Conservation (phyloP, 768 basidiomycete species). For the Nevesoporus exiguus region DNA sequence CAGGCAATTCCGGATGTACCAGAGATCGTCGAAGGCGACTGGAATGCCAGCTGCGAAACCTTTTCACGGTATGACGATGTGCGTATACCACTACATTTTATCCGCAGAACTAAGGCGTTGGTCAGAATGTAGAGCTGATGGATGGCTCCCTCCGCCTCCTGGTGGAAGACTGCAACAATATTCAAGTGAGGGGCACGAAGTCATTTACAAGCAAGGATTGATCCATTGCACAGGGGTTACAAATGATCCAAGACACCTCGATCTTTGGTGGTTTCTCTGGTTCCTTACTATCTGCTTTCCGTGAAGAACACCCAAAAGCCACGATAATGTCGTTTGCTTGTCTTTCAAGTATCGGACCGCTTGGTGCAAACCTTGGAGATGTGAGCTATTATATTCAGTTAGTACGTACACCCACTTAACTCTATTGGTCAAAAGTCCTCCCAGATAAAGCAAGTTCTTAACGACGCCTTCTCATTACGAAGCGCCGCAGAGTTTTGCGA, state of each 20-base stretch:
- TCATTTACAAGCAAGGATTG: background rate
- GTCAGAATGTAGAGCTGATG: conserved; percentile 61
- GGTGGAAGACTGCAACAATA: conserved; percentile 71
- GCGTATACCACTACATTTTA: conserved; percentile 11
- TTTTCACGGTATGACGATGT: conserved; percentile 60
- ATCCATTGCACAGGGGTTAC: conserved; percentile 53
- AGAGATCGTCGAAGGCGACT: conserved; percentile 51
- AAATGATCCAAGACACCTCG: conserved; percentile 58
- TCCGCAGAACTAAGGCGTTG: background rate
- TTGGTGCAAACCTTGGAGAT: conserved; percentile 36
- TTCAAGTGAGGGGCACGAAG: conserved; percentile 48
- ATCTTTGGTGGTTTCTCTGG: conserved; percentile 65
- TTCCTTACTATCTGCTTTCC: conserved; percentile 55
- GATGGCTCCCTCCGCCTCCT: conserved; percentile 64
- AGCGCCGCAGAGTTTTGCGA: conserved; percentile 47
- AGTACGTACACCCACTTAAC: conserved; percentile 1
- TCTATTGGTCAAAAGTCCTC: conserved; percentile 26
- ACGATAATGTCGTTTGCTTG: conserved; percentile 56
- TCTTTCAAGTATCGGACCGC: conserved; percentile 44
- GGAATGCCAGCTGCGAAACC: conserved; percentile 48
- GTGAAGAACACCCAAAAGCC: conserved; percentile 68
- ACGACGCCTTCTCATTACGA: conserved; percentile 60
- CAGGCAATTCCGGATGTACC: conserved; percentile 59
- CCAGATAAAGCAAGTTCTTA: conserved; percentile 45
- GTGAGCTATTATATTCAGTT: conserved; percentile 34